Conservation (phyloP, 148 eudicot genomes). For the Cornus suecica region DNA sequence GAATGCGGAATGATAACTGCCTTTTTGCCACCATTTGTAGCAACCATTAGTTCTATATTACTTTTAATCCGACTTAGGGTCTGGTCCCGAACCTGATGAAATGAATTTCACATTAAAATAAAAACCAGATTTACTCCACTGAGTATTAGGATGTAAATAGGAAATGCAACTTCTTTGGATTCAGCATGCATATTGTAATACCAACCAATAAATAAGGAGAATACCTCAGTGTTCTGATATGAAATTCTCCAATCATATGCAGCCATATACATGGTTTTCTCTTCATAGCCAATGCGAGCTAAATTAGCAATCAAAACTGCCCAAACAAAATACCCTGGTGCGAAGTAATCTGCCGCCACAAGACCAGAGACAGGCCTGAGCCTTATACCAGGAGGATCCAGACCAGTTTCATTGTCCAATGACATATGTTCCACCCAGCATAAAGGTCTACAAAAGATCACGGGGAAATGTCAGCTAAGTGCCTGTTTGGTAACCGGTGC, state of each 20-base stretch:
- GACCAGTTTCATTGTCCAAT: constrained; percentile 81
- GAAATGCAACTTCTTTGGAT: not conserved
- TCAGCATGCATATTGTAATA: not conserved
- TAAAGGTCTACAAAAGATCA: constrained; percentile 53
- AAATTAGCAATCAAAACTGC: constrained; percentile 86
- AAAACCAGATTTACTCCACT: not conserved
- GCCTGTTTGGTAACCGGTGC: too few species aligned
- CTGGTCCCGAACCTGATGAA: constrained; percentile 81
- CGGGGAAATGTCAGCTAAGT: not conserved
- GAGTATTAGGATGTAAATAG: not conserved
- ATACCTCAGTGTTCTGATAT: constrained; percentile 89
- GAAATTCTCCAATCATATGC: constrained; percentile 93
- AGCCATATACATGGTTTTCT: constrained; percentile 96
- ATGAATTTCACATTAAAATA: not conserved
- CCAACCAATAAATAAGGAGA: not conserved
- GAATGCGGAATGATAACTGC: constrained; percentile 96
- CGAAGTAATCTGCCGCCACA: constrained; percentile 94
- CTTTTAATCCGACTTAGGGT: constrained; percentile 85
- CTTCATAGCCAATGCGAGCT: constrained; percentile 89
- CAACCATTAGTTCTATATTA: constrained; percentile 88
- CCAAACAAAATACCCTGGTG: constrained; percentile 94
- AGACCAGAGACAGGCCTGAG: constrained; percentile 86
- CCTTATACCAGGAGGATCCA: constrained; percentile 76
- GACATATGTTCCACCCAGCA: constrained; percentile 99
- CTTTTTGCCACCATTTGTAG: constrained; percentile 85